Evolutionary conservation across 345 rosid species (phyloP), one percentile per base, ranked within the genome.

Genomic region (Aquilaria sinensis): DNA sequence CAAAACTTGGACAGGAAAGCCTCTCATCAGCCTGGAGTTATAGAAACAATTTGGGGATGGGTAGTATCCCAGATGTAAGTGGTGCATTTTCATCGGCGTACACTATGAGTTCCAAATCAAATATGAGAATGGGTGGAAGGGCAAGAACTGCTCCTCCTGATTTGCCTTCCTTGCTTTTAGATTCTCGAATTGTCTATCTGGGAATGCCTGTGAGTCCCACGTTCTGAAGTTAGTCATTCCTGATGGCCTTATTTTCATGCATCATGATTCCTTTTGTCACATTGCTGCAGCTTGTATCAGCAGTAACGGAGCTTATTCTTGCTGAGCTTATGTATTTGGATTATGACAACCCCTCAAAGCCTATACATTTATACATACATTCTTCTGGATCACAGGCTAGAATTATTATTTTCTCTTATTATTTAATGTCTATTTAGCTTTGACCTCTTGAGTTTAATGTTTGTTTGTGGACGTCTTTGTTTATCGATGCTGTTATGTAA

Each of bases 271-370:
- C 53, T 47, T 11, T 33, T 30, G 1, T 53, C 31, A 62, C 69
- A 47, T 61, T 49, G 58, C 60, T 74, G 74, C 83, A 94, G 97
- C 90, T 90, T 51, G 90, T 88, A 69, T 86, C 96, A 49, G 86
- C 87, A n/a, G 92, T 94, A 51, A 76, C 97, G 1, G 92, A 94
- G 81, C 90, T 90, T 64, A 67, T 90, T n/a, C 78, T 94, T 63
- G 92, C 92, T 64, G 89, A 94, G 58, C 81, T 94, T 64, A 83
- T 94, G 92, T 94, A 73, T 78, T 75, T 94, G 78, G 92, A 85
- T 68, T 88, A 75, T 65, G 85, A 78, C 54, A 78, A 82, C 73
- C 65, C 85, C 43, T 56, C 87, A 23, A 88, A 85, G 74, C 96
- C 99, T 63, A 80, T 94, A 52, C 90, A 85, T 73, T 49, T 94